Evolutionary conservation across 352 stramenopile genomes (phyloP).

Genomic region (Saprolegnia diclina): DNA sequence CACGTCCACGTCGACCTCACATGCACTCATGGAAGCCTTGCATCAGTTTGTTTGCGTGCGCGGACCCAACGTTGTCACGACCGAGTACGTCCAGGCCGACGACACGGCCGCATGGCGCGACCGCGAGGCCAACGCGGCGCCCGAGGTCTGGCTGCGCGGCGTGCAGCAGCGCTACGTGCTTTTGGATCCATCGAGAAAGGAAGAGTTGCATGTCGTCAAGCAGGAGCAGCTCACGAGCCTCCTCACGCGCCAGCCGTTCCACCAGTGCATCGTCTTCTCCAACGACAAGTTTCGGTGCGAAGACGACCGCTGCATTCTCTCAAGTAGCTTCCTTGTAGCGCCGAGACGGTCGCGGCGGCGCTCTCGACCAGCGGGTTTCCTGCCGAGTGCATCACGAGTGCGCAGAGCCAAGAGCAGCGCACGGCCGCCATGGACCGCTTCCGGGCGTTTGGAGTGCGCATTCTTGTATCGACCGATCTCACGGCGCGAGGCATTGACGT

Average conservation of each 20-base stretch:
- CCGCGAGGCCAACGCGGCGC: constrained; percentile 39
- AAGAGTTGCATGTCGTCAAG: constrained; percentile 30
- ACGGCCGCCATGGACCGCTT: constrained; percentile 60
- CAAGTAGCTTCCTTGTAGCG: constrained; percentile 22
- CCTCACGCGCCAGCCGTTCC: constrained; percentile 61
- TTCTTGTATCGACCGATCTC: constrained; percentile 76
- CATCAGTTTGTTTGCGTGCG: constrained; percentile 60
- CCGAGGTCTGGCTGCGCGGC: constrained; percentile 64
- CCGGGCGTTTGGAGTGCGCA: constrained; percentile 40
- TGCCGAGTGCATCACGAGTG: constrained; percentile 57
- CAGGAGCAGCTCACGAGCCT: constrained; percentile 46
- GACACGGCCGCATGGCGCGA: constrained; percentile 42
- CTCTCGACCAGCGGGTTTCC: constrained; percentile 51
- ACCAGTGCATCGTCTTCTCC: constrained; percentile 79
- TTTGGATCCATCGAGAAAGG: constrained; percentile 28
- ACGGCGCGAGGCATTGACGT: constrained; percentile 70
- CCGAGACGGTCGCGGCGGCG: constrained; percentile 52
- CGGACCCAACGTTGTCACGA: constrained; percentile 48
- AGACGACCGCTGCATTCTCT: not conserved
- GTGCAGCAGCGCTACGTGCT: constrained; percentile 70
- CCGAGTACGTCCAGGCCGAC: constrained; percentile 50
- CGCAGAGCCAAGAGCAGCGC: constrained; percentile 53
- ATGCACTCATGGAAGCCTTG: not conserved
- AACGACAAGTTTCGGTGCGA: constrained; percentile 64
- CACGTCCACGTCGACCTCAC: not conserved